Evolutionary conservation across 495 filamentous ascomycete genomes (phyloP).

Genomic region (Jackrogersella multiformis): DNA sequence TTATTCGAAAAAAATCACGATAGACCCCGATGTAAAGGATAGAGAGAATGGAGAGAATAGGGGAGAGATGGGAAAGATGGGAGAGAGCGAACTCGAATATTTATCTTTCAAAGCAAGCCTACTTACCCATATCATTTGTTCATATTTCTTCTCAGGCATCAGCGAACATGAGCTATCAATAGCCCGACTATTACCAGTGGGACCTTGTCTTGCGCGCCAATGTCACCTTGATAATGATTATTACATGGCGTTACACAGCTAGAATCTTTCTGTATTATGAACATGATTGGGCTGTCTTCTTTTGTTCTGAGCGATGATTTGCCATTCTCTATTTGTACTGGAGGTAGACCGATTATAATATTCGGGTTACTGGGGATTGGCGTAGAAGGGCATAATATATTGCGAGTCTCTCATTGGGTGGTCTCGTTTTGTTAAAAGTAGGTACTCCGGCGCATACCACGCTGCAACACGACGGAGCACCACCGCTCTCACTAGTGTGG

Average conservation of each 20-base stretch:
- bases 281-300: constrained; percentile 6
- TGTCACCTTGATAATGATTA: neutral
- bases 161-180: too few species aligned
- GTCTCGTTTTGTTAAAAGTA: neutral
- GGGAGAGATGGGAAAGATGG: too few species aligned
- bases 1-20: neutral
- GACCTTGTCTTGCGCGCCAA: neutral
- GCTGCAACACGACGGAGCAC: too few species aligned
- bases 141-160: too few species aligned
- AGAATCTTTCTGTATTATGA: neutral
- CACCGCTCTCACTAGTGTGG: too few species aligned
- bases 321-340: neutral
- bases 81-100: neutral
- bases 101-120: neutral
- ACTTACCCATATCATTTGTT: too few species aligned
- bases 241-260: neutral
- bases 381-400: neutral
- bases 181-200: too few species aligned
- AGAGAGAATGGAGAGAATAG: neutral
- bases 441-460: too few species aligned
- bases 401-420: neutral
- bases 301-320: constrained; percentile 6
- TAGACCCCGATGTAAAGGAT: too few species aligned
- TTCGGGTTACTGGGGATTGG: too few species aligned
- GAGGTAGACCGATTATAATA: neutral